These are phyloP conservation scores for Gentiana dahurica DNA, from an alignment of 257 asterid species.

Conservation along the genomic window DNA sequence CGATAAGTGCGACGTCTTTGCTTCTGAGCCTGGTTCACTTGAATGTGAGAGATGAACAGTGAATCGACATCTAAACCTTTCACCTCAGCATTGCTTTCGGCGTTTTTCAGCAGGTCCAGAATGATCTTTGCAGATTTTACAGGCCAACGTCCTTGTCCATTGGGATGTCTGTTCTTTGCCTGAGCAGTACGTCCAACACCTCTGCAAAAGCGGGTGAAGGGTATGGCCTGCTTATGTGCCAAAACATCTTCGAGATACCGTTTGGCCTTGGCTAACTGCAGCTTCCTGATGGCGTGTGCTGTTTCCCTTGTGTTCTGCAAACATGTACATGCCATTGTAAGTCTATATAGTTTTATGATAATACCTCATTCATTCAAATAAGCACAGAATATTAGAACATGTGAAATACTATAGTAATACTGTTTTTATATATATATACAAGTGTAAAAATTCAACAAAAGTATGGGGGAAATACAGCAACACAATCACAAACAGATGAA, in stretches of 20 bases:
- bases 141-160: constrained; percentile 93
- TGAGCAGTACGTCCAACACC: constrained; percentile 93
- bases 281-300: constrained; percentile 70
- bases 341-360: too few species aligned
- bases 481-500: too few species aligned
- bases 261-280: constrained; percentile 72
- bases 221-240: constrained; percentile 84
- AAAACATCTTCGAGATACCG: constrained; percentile 83
- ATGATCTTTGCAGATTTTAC: constrained; percentile 66
- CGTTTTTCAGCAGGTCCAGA: constrained; percentile 70
- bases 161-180: constrained; percentile 80
- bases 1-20: constrained; percentile 88
- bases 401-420: too few species aligned
- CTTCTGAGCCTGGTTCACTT: constrained; percentile 82
- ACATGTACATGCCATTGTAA: too few species aligned
- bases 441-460: not conserved
- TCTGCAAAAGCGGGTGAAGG: constrained; percentile 72
- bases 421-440: too few species aligned
- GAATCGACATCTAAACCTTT: constrained; percentile 91
- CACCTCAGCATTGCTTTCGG: constrained; percentile 92
- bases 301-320: constrained; percentile 81
- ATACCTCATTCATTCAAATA: too few species aligned
- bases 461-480: too few species aligned
- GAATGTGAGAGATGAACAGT: constrained; percentile 81
- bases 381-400: too few species aligned